Evolutionary conservation across 2,329 filamentous ascomycete genomes (phyloP).

Genomic region (Cercospora sojina): DNA sequence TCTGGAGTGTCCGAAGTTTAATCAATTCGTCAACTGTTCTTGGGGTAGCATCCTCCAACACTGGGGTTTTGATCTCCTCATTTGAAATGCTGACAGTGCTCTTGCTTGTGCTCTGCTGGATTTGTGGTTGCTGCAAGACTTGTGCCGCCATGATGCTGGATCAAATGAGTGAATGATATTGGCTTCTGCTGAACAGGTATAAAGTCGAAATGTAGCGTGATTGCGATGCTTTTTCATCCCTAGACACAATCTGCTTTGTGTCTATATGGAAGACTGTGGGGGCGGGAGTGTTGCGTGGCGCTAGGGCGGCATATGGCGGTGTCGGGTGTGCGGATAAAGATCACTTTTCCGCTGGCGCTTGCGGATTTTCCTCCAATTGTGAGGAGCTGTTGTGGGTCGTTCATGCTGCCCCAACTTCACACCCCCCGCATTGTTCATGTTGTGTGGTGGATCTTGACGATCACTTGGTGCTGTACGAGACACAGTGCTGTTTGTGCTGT

Average conservation of each 20-base stretch:
- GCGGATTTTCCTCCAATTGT: not conserved
- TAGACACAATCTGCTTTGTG: not conserved
- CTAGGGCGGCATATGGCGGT: not conserved
- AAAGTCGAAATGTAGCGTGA: not conserved
- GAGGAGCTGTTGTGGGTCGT: not conserved
- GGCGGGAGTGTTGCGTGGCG: not conserved
- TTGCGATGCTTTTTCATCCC: not conserved
- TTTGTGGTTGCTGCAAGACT: slow-evolving; percentile 1
- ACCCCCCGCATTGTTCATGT: not conserved
- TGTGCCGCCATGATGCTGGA: not conserved
- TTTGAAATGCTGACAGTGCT: not conserved
- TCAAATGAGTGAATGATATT: not conserved
- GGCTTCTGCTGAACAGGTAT: not conserved
- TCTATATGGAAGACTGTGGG: not conserved
- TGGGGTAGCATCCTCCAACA: slow-evolving; percentile 16
- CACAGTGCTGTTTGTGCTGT: not conserved
- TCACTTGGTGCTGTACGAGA: not conserved
- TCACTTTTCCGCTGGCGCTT: not conserved
- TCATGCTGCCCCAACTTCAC: not conserved
- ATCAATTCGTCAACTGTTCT: slow-evolving; percentile 28
- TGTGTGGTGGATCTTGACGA: not conserved
- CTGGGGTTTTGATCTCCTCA: slow-evolving; percentile 9
- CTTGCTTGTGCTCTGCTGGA: not conserved
- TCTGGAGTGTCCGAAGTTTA: slow-evolving; percentile 18
- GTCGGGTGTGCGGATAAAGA: not conserved